phyloP scores from a whole-genome alignment of 768 basidiomycete species.

The Phaeotremella fagi region DNA sequence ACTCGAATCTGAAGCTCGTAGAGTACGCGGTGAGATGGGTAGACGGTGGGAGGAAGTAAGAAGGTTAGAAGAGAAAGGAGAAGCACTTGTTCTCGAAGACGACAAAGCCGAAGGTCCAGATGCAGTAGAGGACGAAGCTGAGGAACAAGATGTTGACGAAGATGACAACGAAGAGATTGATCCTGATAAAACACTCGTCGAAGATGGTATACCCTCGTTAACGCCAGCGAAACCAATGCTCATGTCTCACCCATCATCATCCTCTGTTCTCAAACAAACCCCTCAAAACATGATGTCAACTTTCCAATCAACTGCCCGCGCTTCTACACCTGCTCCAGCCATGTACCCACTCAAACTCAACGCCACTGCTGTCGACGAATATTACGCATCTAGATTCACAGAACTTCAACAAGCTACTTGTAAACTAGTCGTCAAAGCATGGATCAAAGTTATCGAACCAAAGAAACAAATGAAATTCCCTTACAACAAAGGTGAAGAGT shows the following conservation, averaged over 20 bases:
- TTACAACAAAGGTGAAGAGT: constrained; percentile 49
- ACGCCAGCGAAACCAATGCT: constrained; percentile 13
- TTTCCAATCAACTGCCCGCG: constrained; percentile 21
- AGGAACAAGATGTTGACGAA: constrained; percentile 10
- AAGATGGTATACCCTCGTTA: constrained; percentile 19
- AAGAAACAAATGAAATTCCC: constrained; percentile 50
- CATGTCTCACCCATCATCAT: neutral
- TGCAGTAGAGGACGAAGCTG: constrained; percentile 16
- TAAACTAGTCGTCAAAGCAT: constrained; percentile 49
- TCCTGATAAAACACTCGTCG: constrained; percentile 34
- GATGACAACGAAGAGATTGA: constrained; percentile 27
- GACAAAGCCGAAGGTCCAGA: constrained; percentile 19
- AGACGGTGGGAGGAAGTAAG: constrained; percentile 37
- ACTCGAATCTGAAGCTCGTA: constrained; percentile 27
- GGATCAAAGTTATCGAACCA: constrained; percentile 52
- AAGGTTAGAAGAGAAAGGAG: constrained; percentile 34
- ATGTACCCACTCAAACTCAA: constrained; percentile 36
- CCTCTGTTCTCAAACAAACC: constrained; percentile 9
- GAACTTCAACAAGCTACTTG: constrained; percentile 46
- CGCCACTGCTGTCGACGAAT: constrained; percentile 31
- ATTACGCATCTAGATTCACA: constrained; percentile 41
- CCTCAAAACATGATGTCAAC: constrained; percentile 29
- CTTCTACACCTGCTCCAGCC: constrained; percentile 21
- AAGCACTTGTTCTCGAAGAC: constrained; percentile 27
- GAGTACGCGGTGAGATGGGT: constrained; percentile 32